Conservation (phyloP, 2,329 filamentous ascomycete genomes). For the Diaporthe sp. region DNA sequence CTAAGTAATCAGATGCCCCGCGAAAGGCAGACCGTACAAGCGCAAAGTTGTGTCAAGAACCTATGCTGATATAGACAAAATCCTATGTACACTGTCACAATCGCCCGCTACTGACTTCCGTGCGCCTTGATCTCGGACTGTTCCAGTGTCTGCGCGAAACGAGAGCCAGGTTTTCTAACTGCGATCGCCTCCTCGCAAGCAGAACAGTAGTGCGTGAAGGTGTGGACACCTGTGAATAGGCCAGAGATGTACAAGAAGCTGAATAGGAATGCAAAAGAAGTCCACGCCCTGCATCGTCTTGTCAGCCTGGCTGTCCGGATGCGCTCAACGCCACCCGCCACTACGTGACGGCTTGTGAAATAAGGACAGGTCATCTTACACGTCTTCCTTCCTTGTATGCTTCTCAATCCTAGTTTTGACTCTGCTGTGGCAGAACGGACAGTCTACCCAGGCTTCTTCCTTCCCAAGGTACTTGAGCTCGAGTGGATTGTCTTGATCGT, state of each 20-base stretch:
- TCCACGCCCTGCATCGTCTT: not conserved
- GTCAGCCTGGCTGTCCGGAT: not conserved
- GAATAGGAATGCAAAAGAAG: not conserved
- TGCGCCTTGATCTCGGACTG: not conserved
- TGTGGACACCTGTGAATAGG: not conserved
- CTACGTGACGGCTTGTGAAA: not conserved
- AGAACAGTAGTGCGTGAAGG: conserved; percentile 11
- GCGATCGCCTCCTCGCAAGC: conserved; percentile 8
- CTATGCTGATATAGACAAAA: no score
- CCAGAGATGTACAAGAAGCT: not conserved
- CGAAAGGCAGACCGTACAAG: not conserved
- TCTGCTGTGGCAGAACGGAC: conserved; percentile 11
- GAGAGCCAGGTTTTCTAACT: not conserved
- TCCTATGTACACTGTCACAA: not conserved
- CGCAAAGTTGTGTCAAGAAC: not conserved
- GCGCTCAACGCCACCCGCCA: not conserved
- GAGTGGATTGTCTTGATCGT: not conserved
- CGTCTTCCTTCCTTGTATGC: not conserved
- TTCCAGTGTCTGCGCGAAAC: not conserved
- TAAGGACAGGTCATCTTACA: not conserved
- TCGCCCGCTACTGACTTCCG: not conserved
- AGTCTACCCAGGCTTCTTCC: conserved; percentile 15
- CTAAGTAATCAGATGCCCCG: not conserved
- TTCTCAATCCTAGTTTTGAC: conserved; percentile 3
- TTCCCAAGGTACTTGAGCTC: not conserved